Evolutionary conservation across 192 early-diverging fungal genomes (phyloP), one percentile per base, ranked within the genome.

Genomic region (Umbelopsis ramanniana): DNA sequence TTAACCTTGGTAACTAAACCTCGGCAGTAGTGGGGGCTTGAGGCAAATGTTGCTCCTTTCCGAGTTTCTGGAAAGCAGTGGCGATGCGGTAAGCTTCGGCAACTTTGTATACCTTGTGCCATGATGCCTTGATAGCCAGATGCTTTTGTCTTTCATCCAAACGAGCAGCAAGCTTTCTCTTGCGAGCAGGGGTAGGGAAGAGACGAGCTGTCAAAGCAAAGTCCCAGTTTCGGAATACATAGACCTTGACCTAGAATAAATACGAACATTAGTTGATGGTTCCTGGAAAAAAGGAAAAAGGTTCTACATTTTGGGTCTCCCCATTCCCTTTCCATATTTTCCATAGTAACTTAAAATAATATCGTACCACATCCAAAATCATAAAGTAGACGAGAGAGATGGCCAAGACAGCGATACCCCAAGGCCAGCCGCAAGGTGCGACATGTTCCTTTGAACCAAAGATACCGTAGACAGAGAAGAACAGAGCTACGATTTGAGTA

Each of bases 401-500:
- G 50, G 76, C 83, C 35, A 94, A 76, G 46, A 94, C 83, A n/a
- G 76, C 75, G 9, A 88, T 73, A 24, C 87, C 90, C 91, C 92
- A 92, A 69, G 78, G 85, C 54, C 78, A 82, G 26, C 93, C 91
- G 68, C 88, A 86, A 53, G 76, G 70, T 12, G 72, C 84, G 67
- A 83, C 83, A 29, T 78, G 70, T 45, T 80, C 80, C 22, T 75
- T 69, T 2, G 26, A 4, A 47, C 75, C 75, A 54, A 80, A 76
- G 69, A 89, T 77, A 45, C 90, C 89, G 80, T 90, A 92, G 57
- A 90, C 83, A 21, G 88, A 88, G 63, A 91, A 90, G 76, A 93
- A 83, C 83, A 93, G 85, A 69, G 95, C 95, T 63, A 96, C 84
- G n/a, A 95, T 85, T 76, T 95, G 94, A n/a, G 94, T 95, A 3